Evolutionary conservation across 2,329 filamentous ascomycete species (phyloP).

Genomic region (Phoma sp.): DNA sequence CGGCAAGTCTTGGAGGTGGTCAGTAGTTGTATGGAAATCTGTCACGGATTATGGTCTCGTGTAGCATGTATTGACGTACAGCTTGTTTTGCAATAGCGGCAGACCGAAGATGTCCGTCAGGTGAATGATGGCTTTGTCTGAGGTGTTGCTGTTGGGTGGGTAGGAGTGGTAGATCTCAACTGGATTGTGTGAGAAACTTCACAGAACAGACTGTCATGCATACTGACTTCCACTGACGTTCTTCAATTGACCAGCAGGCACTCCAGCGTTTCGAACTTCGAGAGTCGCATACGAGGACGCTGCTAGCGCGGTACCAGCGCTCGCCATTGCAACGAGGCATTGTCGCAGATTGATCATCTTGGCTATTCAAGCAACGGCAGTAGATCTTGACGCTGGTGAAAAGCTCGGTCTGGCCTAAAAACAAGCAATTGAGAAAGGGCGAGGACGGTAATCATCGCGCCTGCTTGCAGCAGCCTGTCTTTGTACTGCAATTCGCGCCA

Average conservation of each 20-base stretch:
- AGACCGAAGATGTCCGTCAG: constrained; percentile 47
- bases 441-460: not conserved
- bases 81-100: constrained; percentile 40
- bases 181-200: constrained; percentile 3
- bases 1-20: constrained; percentile 33
- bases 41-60: not conserved
- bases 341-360: constrained; percentile 9
- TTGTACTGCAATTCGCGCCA: constrained; percentile 1
- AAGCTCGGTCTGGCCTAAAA: not conserved
- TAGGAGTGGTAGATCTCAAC: constrained; percentile 31
- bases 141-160: constrained; percentile 22
- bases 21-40: not conserved
- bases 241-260: constrained; percentile 26
- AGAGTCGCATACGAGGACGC: constrained; percentile 13
- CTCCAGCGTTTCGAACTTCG: constrained; percentile 23
- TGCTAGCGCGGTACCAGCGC: constrained; percentile 3
- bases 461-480: not conserved
- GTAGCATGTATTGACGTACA: constrained; percentile 16
- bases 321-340: constrained; percentile 6
- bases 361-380: not conserved
- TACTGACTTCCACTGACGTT: constrained; percentile 34
- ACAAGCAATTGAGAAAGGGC: not conserved
- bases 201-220: not conserved
- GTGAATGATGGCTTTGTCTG: constrained; percentile 41
- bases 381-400: not conserved